These are phyloP conservation scores for Auriculariales sp. DNA, from an alignment of 768 basidiomycete genomes.

Conservation along the genomic window DNA sequence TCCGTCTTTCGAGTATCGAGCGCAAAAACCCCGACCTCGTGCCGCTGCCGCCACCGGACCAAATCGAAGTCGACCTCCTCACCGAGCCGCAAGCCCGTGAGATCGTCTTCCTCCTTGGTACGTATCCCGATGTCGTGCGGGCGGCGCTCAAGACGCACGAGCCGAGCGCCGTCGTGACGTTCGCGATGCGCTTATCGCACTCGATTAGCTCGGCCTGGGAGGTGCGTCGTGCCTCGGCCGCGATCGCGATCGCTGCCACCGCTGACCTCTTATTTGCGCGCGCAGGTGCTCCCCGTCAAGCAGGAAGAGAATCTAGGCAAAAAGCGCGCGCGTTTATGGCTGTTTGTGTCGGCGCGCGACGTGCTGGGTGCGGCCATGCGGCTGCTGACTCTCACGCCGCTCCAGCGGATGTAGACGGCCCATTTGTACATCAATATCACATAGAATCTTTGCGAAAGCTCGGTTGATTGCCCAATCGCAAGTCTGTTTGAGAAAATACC, in stretches of 20 bases:
- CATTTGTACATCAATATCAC: too few species aligned
- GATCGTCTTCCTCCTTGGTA: slow-evolving; percentile 26
- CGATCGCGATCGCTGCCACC: too few species aligned
- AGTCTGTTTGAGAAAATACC: too few species aligned
- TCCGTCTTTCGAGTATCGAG: slow-evolving; percentile 33
- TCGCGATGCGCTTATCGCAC: slow-evolving; percentile 25
- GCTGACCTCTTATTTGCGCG: too few species aligned
- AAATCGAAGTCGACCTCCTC: slow-evolving; percentile 24
- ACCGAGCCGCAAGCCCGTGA: slow-evolving; percentile 29
- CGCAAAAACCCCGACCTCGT: slow-evolving; percentile 31
- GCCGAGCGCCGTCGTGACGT: slow-evolving; percentile 29
- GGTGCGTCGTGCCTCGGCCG: too few species aligned
- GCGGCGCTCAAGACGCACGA: slow-evolving; percentile 24
- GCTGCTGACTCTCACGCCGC: slow-evolving; percentile 29
- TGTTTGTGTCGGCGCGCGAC: slow-evolving; percentile 30
- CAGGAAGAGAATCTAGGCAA: slow-evolving; percentile 16
- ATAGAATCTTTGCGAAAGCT: too few species aligned
- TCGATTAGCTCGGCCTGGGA: slow-evolving; percentile 30
- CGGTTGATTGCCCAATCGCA: too few species aligned
- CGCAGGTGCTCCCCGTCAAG: slow-evolving; percentile 24
- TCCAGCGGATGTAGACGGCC: slow-evolving; percentile 37
- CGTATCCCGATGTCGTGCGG: slow-evolving; percentile 29
- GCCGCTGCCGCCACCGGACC: slow-evolving; percentile 12
- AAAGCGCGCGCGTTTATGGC: slow-evolving; percentile 28
- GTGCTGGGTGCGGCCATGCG: slow-evolving; percentile 29